Percentiles rank a stretch among this genome's conserved stretches.
phyloP scores from a whole-genome alignment of 805 yeast genomes.

The Candida sakaeoensis region DNA sequence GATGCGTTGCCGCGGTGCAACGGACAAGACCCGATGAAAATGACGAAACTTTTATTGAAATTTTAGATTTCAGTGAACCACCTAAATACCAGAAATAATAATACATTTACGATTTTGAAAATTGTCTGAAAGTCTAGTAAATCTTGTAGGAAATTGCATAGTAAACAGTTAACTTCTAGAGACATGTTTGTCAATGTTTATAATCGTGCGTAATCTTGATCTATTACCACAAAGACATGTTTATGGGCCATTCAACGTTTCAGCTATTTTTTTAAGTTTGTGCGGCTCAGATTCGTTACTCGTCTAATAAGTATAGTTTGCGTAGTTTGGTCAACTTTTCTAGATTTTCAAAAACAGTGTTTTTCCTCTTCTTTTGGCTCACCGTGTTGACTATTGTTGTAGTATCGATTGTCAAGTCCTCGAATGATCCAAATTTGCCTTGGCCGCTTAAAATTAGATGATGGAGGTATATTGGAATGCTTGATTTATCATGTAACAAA shows the following conservation, averaged over 20 bases:
- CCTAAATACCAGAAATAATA: slow-evolving; percentile 13
- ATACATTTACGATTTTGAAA: no score
- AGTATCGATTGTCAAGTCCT: slow-evolving; percentile 6
- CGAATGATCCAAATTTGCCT: slow-evolving; percentile 18
- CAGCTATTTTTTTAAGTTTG: no score
- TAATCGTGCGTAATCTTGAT: no score
- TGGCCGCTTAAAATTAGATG: slow-evolving; percentile 20
- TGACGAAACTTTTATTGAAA: slow-evolving; percentile 69
- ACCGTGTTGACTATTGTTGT: neutral
- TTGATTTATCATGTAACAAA: slow-evolving; percentile 9
- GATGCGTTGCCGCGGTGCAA: slow-evolving; percentile 91
- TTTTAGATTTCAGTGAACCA: slow-evolving; percentile 68
- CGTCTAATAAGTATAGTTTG: slow-evolving; percentile 26
- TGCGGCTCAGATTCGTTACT: no score
- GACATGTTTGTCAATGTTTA: no score
- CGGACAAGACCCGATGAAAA: slow-evolving; percentile 45
- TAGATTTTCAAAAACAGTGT: slow-evolving; percentile 26
- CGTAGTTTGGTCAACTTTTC: slow-evolving; percentile 32
- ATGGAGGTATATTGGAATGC: slow-evolving; percentile 21
- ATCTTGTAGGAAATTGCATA: no score
- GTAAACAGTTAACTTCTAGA: no score
- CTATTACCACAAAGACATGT: no score
- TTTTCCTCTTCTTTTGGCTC: slow-evolving; percentile 15
- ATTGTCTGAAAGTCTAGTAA: no score
- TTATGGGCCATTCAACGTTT: no score